These are phyloP conservation scores for Silene coronaria DNA, from an alignment of 179 eudicot genomes.

Conservation along the genomic window DNA sequence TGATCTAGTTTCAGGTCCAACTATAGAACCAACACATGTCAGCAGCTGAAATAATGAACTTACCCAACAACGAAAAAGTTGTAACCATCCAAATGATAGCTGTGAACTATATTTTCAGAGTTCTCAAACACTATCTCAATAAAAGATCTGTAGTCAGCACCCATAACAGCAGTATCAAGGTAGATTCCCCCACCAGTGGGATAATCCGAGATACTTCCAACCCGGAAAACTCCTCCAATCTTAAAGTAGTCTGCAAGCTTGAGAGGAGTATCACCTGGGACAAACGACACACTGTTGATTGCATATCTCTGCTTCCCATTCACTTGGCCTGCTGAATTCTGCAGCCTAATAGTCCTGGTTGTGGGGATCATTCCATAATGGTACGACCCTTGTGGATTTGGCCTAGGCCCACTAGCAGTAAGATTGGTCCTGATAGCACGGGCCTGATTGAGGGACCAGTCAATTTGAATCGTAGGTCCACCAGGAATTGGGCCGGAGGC, in stretches of 20 bases:
- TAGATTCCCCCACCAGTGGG: slow-evolving; percentile 65
- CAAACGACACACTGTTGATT: slow-evolving; percentile 77
- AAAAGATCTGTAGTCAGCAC: slow-evolving; percentile 58
- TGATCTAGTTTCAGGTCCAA: too few relatives aligned
- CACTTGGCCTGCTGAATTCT: slow-evolving; percentile 69
- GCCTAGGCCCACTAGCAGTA: slow-evolving; percentile 97
- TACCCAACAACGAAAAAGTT: slow-evolving; percentile 92
- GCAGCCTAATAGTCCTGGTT: slow-evolving; percentile 61
- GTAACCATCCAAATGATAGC: slow-evolving; percentile 82
- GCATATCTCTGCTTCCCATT: slow-evolving; percentile 78
- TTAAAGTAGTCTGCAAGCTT: slow-evolving; percentile 85
- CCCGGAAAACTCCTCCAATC: slow-evolving; percentile 70
- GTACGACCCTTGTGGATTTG: slow-evolving; percentile 94
- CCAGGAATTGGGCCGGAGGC: slow-evolving; percentile 79
- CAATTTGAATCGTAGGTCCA: slow-evolving; percentile 79
- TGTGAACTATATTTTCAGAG: slow-evolving; percentile 57
- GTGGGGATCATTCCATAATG: slow-evolving; percentile 87
- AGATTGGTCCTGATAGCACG: slow-evolving; percentile 82
- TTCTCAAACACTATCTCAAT: slow-evolving; percentile 81
- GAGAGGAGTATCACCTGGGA: slow-evolving; percentile 77
- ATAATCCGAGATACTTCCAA: slow-evolving; percentile 54
- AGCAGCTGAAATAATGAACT: slow-evolving; percentile 12
- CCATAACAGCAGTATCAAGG: slow-evolving; percentile 68
- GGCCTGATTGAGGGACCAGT: slow-evolving; percentile 91
- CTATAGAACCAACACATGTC: background rate